These are phyloP conservation scores for Diplodia sapinea DNA, from an alignment of 2,329 filamentous ascomycete species.

Conservation along the genomic window DNA sequence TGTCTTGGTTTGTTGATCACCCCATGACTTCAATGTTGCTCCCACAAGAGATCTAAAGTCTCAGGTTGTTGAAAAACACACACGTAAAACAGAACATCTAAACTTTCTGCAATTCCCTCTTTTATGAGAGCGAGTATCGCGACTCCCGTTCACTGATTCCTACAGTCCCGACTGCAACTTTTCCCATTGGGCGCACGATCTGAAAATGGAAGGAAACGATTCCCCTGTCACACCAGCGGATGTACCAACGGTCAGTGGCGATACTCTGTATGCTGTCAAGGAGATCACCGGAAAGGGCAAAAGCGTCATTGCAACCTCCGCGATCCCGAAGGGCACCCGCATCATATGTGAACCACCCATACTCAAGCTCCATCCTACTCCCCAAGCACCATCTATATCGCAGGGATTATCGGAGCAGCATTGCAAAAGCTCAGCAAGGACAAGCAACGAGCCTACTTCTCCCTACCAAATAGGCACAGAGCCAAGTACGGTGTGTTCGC, in stretches of 20 bases:
- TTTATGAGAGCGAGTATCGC: not conserved
- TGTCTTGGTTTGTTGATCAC: too few species aligned
- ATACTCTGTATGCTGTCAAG: not conserved
- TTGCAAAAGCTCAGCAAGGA: constrained; percentile 37
- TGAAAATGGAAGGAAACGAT: not conserved
- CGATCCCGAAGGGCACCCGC: constrained; percentile 49
- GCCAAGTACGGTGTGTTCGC: constrained; percentile 30
- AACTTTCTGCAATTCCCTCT: not conserved
- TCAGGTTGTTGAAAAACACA: too few species aligned
- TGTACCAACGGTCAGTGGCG: not conserved
- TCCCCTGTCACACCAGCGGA: not conserved
- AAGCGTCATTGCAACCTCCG: constrained; percentile 48
- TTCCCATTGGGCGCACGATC: too few species aligned
- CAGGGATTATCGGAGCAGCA: constrained; percentile 25
- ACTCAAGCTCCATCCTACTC: constrained; percentile 41
- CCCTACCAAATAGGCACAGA: constrained; percentile 41
- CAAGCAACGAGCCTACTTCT: constrained; percentile 39
- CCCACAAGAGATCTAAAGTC: not conserved
- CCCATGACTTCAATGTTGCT: not conserved
- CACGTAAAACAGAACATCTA: too few species aligned
- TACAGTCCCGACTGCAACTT: too few species aligned
- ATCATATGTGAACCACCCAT: constrained; percentile 51
- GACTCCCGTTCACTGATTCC: too few species aligned
- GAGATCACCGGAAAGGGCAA: constrained; percentile 44
- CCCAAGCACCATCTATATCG: constrained; percentile 26